These are phyloP conservation scores for Mycena alexandri DNA, from an alignment of 768 basidiomycete genomes.

Conservation along the genomic window DNA sequence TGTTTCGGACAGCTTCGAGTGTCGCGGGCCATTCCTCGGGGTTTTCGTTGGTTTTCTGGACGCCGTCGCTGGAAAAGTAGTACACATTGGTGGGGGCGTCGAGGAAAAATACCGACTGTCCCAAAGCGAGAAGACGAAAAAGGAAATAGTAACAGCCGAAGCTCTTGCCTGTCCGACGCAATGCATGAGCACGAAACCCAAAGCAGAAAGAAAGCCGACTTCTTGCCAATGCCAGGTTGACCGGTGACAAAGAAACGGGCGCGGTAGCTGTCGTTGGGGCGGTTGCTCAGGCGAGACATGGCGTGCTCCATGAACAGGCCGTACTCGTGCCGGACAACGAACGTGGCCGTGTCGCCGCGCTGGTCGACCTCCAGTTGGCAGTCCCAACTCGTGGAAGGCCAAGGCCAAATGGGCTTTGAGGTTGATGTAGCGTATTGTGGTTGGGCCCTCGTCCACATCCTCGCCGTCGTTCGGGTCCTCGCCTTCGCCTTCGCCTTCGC, in stretches of 20 bases:
- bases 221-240: slow-evolving; percentile 23
- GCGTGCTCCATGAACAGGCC: slow-evolving; percentile 19
- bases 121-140: slow-evolving; percentile 21
- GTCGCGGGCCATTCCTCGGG: background rate
- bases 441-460: slow-evolving; percentile 12
- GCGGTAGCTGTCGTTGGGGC: slow-evolving; percentile 7
- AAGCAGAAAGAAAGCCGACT: slow-evolving; percentile 8
- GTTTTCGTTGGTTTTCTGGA: background rate
- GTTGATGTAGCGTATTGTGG: slow-evolving; percentile 13
- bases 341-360: slow-evolving; percentile 2
- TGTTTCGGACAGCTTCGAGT: slow-evolving; percentile 7
- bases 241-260: slow-evolving; percentile 25
- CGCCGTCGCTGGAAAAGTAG: slow-evolving; percentile 25
- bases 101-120: slow-evolving; percentile 24
- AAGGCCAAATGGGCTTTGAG: slow-evolving; percentile 11
- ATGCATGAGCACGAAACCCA: slow-evolving; percentile 23
- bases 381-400: background rate
- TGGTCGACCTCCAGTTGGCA: background rate
- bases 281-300: slow-evolving; percentile 7
- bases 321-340: slow-evolving; percentile 20
- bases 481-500: background rate
- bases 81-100: background rate
- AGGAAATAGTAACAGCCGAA: slow-evolving; percentile 25
- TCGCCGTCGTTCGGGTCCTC: slow-evolving; percentile 3
- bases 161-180: slow-evolving; percentile 18